phyloP scores from a whole-genome alignment of 177 flowering plant genomes.

The Vitis hybrid region DNA sequence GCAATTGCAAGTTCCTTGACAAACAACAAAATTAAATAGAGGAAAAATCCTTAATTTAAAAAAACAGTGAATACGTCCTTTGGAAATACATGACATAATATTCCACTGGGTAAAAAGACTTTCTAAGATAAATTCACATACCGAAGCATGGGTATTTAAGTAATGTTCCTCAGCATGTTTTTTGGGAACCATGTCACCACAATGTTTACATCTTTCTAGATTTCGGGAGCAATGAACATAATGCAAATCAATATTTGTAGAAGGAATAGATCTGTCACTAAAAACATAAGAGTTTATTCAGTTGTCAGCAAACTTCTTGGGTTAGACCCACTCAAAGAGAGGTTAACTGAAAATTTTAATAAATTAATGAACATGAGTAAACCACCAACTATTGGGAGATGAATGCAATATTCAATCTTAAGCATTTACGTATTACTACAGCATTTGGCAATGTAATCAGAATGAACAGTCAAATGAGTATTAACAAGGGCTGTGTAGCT shows the following conservation, averaged over 20 bases:
- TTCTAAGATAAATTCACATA: conserved; percentile 28
- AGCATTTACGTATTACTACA: too few species aligned
- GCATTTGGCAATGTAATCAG: too few species aligned
- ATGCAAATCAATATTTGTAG: conserved; percentile 68
- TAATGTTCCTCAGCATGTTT: conserved; percentile 83
- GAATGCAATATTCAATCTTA: too few species aligned
- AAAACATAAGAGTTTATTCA: conserved; percentile 15
- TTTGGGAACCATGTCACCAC: conserved; percentile 86
- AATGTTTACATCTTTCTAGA: conserved; percentile 82
- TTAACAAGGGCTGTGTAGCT: too few species aligned
- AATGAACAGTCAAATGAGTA: too few species aligned
- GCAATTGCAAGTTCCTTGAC: too few species aligned
- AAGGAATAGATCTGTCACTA: conserved; percentile 77
- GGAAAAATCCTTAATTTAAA: too few species aligned
- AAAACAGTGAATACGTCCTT: too few species aligned
- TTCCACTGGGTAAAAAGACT: not conserved
- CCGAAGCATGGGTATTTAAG: conserved; percentile 86
- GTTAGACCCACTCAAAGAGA: not conserved
- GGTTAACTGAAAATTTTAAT: not conserved
- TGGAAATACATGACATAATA: too few species aligned
- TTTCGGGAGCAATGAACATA: conserved; percentile 82
- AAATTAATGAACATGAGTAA: too few species aligned
- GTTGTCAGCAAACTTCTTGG: not conserved
- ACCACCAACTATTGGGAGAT: too few species aligned
- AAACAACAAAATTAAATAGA: too few species aligned